Evolutionary conservation across 1,139 yeast species (phyloP), one percentile per base, ranked within the genome.

Genomic region (Pichia sp.): DNA sequence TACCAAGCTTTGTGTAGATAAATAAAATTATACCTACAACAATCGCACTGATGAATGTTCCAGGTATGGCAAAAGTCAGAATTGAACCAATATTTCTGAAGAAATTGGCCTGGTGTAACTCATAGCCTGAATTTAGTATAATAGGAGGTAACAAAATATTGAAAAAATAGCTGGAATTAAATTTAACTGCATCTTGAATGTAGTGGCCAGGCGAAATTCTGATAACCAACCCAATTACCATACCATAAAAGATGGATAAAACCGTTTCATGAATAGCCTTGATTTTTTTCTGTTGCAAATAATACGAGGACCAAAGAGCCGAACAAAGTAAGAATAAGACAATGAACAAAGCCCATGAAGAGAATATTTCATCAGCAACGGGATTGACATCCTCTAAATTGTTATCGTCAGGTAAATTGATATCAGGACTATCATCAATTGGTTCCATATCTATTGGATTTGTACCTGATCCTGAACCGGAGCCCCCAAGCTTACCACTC

Each of bases 231-330:
- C 99, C 99, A 29, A 94, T 95, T 43, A 87, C 73, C 97, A 88
- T 90, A 33, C 99, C 99, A 57, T 92, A 87, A 61, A 92, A 88
- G 52, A 94, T 92, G 1, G 97, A 87, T 43, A 94, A 69, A 39
- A 94, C 98, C 0, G 98, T 92, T 67, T 94, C 99, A 64, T 94
- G 99, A 23, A 94, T 79, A 2, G 96, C 95, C 61, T 87, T 90
- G 54, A 94, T 90, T 54, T 94, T 75, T 55, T 90, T 77, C 58
- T 87, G 96, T 59, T 92, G 96, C 45, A 94, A 69, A 62, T 85
- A 92, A 65, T 92, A 94, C 33, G 95, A 84, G 2, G 96, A 85
- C 97, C 97, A 92, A 44, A 94, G 68, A 0, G 98, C 96, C 8
- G 88, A 76, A 52, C 94, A 85, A 44, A 94, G 69, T 43, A 94